These are phyloP conservation scores for Aurifilum marmelostoma DNA, from an alignment of 2,329 filamentous ascomycete genomes.

Conservation along the genomic window DNA sequence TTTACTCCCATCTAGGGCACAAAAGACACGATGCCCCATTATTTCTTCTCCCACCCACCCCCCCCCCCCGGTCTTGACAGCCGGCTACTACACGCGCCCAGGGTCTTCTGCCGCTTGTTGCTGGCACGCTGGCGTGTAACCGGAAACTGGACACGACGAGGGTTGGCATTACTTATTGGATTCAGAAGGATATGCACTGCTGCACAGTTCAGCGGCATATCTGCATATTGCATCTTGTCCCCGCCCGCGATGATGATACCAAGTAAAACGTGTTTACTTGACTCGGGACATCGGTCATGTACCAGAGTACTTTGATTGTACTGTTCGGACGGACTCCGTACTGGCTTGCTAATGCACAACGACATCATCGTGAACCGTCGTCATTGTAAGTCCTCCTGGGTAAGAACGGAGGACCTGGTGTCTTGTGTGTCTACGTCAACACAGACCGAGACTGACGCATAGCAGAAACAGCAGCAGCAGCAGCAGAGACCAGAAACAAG, in stretches of 20 bases:
- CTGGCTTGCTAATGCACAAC: conserved; percentile 4
- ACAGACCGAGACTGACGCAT: background rate
- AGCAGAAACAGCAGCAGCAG: too few relatives aligned
- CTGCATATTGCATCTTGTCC: background rate
- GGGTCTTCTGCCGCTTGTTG: too few relatives aligned
- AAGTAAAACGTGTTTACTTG: background rate
- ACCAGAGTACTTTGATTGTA: background rate
- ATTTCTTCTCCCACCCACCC: background rate
- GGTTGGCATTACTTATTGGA: background rate
- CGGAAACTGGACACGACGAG: background rate
- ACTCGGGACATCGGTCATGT: background rate
- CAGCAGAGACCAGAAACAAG: background rate
- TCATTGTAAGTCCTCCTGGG: background rate
- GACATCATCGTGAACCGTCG: conserved; percentile 10
- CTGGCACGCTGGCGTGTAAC: too few relatives aligned
- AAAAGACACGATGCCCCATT: background rate
- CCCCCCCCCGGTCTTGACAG: background rate
- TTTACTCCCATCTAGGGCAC: too few relatives aligned
- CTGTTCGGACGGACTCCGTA: background rate
- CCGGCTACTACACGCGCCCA: too few relatives aligned
- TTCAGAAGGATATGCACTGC: background rate
- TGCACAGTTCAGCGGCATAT: background rate
- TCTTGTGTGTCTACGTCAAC: background rate
- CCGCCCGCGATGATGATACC: background rate
- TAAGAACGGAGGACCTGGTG: background rate